Conservation (phyloP, 108 stramenopile genomes). For the Parmales sp. region DNA sequence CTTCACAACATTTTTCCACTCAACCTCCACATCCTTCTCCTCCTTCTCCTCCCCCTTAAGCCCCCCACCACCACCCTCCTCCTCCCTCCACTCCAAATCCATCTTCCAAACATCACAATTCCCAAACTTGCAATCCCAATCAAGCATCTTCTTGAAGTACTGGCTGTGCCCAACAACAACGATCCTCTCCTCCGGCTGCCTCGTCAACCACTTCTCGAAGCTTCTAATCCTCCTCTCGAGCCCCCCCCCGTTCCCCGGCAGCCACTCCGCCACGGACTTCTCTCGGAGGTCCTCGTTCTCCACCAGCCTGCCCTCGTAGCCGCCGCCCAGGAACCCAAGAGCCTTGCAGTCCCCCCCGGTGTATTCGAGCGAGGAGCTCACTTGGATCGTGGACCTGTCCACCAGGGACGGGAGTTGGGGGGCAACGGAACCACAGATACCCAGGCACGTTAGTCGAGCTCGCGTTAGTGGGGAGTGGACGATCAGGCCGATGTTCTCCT, state of each 20-base stretch:
- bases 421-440: conserved; percentile 42
- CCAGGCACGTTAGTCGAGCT: conserved; percentile 46
- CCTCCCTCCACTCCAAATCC: too few relatives aligned
- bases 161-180: conserved; percentile 58
- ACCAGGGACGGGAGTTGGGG: not conserved
- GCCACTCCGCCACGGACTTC: conserved; percentile 46
- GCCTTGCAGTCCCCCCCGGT: too few relatives aligned
- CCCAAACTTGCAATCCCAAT: conserved; percentile 48
- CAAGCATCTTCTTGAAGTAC: conserved; percentile 55
- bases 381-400: too few relatives aligned
- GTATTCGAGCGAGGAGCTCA: too few relatives aligned
- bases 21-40: too few relatives aligned
- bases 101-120: conserved; percentile 69
- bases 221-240: conserved; percentile 32
- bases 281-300: conserved; percentile 39
- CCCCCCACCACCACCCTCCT: too few relatives aligned
- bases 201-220: conserved; percentile 38
- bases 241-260: conserved; percentile 28
- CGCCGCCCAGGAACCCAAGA: too few relatives aligned
- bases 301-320: too few relatives aligned
- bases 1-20: too few relatives aligned
- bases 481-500: conserved; percentile 34
- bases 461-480: conserved; percentile 50
- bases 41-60: too few relatives aligned
- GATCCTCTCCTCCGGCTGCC: conserved; percentile 38